A percentile compares a stretch with the other conserved stretches of the same genome.
These are phyloP conservation scores for Podospora comata DNA, from an alignment of 495 filamentous ascomycete species.

Conservation along the genomic window DNA sequence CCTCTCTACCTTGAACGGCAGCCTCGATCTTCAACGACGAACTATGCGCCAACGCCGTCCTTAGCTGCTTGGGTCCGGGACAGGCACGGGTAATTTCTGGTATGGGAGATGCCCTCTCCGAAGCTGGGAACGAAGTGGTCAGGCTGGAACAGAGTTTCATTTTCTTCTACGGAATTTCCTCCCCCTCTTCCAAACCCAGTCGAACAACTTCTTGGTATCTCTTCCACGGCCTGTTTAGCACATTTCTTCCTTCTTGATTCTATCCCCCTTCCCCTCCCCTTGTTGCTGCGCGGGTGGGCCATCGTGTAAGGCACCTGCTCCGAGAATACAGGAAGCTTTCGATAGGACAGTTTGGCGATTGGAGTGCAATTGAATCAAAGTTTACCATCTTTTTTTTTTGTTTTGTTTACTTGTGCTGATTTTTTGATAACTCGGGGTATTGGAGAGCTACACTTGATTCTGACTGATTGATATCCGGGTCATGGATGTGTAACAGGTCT, in stretches of 20 bases:
- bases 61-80: neutral
- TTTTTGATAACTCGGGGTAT: neutral
- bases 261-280: slow-evolving; percentile 23
- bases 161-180: neutral
- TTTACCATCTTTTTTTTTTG: neutral
- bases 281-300: slow-evolving; percentile 26
- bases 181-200: too few species aligned
- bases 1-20: neutral
- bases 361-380: slow-evolving; percentile 46
- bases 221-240: slow-evolving; percentile 25
- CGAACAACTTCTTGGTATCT: slow-evolving; percentile 12
- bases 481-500: neutral
- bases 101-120: neutral
- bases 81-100: neutral
- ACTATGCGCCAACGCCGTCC: neutral
- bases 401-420: neutral
- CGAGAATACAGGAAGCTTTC: slow-evolving; percentile 36
- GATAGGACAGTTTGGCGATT: slow-evolving; percentile 43
- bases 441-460: neutral
- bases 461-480: neutral
- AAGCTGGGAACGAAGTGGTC: slow-evolving; percentile 3
- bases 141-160: slow-evolving; percentile 4
- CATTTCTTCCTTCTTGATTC: slow-evolving; percentile 37
- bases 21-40: neutral
- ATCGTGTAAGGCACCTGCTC: slow-evolving; percentile 32